phyloP scores from a whole-genome alignment of 2,329 filamentous ascomycete species.

The Nannizzia gypsea region DNA sequence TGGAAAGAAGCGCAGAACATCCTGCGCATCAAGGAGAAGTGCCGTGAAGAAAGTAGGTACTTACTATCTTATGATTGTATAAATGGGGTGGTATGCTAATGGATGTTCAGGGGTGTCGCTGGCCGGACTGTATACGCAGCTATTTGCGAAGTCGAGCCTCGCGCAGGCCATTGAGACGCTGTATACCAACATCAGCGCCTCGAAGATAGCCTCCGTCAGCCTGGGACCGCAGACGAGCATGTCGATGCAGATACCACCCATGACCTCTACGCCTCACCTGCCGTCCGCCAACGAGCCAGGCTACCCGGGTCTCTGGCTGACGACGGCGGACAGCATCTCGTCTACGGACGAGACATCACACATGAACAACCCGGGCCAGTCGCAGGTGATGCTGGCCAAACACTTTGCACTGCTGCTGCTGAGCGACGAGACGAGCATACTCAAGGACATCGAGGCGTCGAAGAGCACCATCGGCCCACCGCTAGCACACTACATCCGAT shows the following conservation, averaged over 20 bases:
- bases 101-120: conserved; percentile 23
- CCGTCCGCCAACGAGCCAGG: conserved; percentile 56
- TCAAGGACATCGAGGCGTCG: conserved; percentile 56
- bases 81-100: too few species aligned
- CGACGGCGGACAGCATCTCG: conserved; percentile 69
- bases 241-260: conserved; percentile 51
- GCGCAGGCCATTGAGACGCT: conserved; percentile 73
- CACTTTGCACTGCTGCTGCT: conserved; percentile 80
- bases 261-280: conserved; percentile 59
- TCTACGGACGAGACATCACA: conserved; percentile 49
- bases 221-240: conserved; percentile 53
- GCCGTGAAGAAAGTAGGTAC: conserved; percentile 46
- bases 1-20: conserved; percentile 84
- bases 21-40: conserved; percentile 67
- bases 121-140: conserved; percentile 31
- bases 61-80: neutral
- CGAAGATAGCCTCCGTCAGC: conserved; percentile 74
- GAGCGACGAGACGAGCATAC: conserved; percentile 68
- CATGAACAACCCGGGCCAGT: conserved; percentile 48
- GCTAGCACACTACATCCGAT: conserved; percentile 60
- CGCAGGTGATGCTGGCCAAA: conserved; percentile 52
- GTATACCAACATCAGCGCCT: conserved; percentile 67
- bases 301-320: conserved; percentile 70
- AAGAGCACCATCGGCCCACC: conserved; percentile 62
- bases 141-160: conserved; percentile 56